phyloP scores from a whole-genome alignment of 2,329 filamentous ascomycete species.

The Trichoderma oligosporum region DNA sequence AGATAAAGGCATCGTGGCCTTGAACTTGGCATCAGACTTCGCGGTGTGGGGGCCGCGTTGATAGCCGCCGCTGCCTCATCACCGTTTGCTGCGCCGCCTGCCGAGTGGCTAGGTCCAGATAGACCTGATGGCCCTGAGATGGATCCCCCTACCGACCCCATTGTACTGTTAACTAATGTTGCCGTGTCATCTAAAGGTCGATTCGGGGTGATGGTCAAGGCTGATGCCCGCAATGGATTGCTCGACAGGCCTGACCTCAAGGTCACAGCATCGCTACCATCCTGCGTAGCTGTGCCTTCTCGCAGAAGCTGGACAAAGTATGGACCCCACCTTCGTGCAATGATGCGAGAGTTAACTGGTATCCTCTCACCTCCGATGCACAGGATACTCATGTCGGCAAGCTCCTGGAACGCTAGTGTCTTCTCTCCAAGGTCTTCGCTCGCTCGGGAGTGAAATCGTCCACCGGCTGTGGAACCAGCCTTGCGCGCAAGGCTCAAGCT shows the following conservation, averaged over 20 bases:
- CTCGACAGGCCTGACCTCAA: constrained; percentile 61
- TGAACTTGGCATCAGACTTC: constrained; percentile 55
- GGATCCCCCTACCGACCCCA: constrained; percentile 39
- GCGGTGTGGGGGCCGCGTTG: constrained; percentile 56
- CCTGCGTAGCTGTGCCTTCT: constrained; percentile 70
- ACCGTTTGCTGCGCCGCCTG: constrained; percentile 19
- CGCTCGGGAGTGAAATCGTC: constrained; percentile 69
- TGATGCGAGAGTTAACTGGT: constrained; percentile 85
- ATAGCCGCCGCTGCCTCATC: constrained; percentile 32
- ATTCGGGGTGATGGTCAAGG: constrained; percentile 75
- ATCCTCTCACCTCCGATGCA: constrained; percentile 88
- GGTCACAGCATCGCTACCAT: constrained; percentile 71
- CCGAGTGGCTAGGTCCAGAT: constrained; percentile 42
- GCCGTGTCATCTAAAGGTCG: constrained; percentile 48
- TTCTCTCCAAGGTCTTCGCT: constrained; percentile 83
- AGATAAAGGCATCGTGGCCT: constrained; percentile 86
- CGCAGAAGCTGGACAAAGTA: constrained; percentile 91
- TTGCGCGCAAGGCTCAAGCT: constrained; percentile 56
- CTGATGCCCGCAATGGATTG: constrained; percentile 68
- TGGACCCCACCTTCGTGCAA: constrained; percentile 86
- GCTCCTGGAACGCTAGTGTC: constrained; percentile 73
- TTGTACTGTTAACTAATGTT: too few species aligned
- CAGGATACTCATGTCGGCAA: constrained; percentile 95
- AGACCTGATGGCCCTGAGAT: constrained; percentile 41
- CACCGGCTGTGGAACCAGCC: constrained; percentile 65